Percentiles rank a stretch among this genome's conserved stretches.
These are phyloP conservation scores for Aspergillus felis DNA, from an alignment of 2,329 filamentous ascomycete genomes.

Conservation along the genomic window DNA sequence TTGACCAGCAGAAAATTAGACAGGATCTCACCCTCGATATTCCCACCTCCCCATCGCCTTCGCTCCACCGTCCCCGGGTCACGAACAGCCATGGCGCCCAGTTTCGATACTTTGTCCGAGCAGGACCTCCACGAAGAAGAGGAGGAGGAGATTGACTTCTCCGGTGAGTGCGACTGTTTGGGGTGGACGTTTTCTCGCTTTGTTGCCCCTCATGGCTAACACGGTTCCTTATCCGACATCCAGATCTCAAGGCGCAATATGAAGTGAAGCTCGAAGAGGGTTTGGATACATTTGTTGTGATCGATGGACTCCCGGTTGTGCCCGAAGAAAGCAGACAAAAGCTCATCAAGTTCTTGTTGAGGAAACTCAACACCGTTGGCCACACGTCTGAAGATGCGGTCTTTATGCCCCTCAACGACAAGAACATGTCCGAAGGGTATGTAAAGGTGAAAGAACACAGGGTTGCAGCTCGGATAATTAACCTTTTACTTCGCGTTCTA, in stretches of 20 bases:
- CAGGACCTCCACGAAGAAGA: constrained; percentile 88
- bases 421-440: constrained; percentile 82
- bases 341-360: constrained; percentile 91
- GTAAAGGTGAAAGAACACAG: constrained; percentile 26
- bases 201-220: constrained; percentile 27
- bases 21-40: constrained; percentile 20
- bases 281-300: constrained; percentile 91
- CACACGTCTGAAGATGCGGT: constrained; percentile 81
- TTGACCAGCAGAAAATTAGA: constrained; percentile 28
- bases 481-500: constrained; percentile 9
- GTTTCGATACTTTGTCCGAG: constrained; percentile 88
- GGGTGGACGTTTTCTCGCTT: constrained; percentile 8
- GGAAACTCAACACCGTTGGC: constrained; percentile 84
- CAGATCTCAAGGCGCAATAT: constrained; percentile 86
- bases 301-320: constrained; percentile 89
- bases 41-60: constrained; percentile 15
- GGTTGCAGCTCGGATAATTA: constrained; percentile 9
- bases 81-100: constrained; percentile 74
- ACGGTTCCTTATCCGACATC: constrained; percentile 8
- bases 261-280: constrained; percentile 95
- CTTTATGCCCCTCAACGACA: constrained; percentile 88
- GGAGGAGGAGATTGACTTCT: constrained; percentile 91
- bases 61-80: constrained; percentile 15
- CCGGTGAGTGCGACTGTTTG: constrained; percentile 44
- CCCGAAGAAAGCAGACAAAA: constrained; percentile 88